phyloP scores from a whole-genome alignment of 768 basidiomycete species.

The Lactarius pseudohatsudake region DNA sequence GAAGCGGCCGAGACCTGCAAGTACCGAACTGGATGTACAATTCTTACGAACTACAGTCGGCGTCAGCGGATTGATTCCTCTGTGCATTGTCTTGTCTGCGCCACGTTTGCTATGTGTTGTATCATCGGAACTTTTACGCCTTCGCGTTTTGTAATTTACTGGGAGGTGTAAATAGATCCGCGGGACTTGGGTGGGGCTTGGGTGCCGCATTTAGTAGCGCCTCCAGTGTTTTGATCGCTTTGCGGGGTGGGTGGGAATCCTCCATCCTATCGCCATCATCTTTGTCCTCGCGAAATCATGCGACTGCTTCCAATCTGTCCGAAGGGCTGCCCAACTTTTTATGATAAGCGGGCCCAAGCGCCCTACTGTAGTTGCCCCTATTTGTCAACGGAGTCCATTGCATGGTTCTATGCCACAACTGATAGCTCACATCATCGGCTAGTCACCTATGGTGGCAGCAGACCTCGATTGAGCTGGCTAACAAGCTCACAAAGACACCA shows the following conservation, averaged over 20 bases:
- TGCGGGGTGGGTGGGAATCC: neutral
- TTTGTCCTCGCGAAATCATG: neutral
- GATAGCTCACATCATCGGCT: neutral
- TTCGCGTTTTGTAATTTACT: neutral
- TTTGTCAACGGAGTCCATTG: neutral
- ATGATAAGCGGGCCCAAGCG: neutral
- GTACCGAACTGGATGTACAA: slow-evolving; percentile 8
- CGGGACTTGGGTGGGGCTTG: neutral
- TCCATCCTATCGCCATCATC: neutral
- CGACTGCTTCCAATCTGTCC: neutral
- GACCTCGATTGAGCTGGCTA: too few species aligned
- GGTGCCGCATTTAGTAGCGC: neutral
- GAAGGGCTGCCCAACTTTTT: neutral
- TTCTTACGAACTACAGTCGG: slow-evolving; percentile 17
- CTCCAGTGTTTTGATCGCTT: neutral
- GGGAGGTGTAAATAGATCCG: neutral
- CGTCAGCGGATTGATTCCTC: neutral
- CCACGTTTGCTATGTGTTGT: neutral
- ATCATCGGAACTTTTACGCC: neutral
- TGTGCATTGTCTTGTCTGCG: neutral
- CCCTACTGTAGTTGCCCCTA: neutral
- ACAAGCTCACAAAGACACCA: too few species aligned
- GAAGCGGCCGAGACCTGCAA: neutral
- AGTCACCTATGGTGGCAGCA: too few species aligned
- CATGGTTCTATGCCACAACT: neutral